Base-by-base conservation (phyloP, 2,329 filamentous ascomycete genomes). In the Aspergillus novofumigatus region DNA sequence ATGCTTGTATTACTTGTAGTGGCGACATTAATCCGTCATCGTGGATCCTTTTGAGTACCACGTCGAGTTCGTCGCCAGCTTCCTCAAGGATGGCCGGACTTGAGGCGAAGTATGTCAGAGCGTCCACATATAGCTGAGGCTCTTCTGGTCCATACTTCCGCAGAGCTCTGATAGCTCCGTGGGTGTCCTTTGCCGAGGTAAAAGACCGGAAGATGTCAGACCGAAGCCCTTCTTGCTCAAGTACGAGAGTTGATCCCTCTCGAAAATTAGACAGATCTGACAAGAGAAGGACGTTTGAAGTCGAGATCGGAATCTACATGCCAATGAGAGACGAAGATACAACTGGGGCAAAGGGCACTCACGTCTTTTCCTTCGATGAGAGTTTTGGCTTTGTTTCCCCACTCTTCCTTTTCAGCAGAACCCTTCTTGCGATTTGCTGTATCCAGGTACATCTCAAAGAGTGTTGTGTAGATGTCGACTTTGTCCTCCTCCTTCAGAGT, bases 401-500 rank as follows among this genome's bases (percentile, higher is more conserved):
- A 99, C 62, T 88, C 84, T 65, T 89, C 84, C 62, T 88, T 86
- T 60, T 92, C 82, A 35, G 73, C 70, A 73, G 74, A 49, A 55
- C 87, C 87, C 67, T 87, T 90, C 67, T 88, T 88, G 57, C 87
- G 85, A 58, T 86, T 89, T 23, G 93, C 90, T 66, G 92, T 94
- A 72, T 96, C 90, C 8, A 99, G 80, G 69, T 97, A 99, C 89
- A 99, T 97, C 73, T 99, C 95, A 69, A 99, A 97, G 14, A 99
- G 75, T 0, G 95, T 97, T 0, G 93, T 97, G 69, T 94, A 94
- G 17, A 99, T 81, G 72, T 99, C 95, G 1, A 88, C 84, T 61
- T 86, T 89, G 69, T 97, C 90, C 8, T 86, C 82, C 38, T 89
- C 81, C 21, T 85, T 86, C n/a, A 96, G 75, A 23, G 83, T 82